phyloP scores from a whole-genome alignment of 108 stramenopile genomes.

The Cyclostephanos tholiformis region DNA sequence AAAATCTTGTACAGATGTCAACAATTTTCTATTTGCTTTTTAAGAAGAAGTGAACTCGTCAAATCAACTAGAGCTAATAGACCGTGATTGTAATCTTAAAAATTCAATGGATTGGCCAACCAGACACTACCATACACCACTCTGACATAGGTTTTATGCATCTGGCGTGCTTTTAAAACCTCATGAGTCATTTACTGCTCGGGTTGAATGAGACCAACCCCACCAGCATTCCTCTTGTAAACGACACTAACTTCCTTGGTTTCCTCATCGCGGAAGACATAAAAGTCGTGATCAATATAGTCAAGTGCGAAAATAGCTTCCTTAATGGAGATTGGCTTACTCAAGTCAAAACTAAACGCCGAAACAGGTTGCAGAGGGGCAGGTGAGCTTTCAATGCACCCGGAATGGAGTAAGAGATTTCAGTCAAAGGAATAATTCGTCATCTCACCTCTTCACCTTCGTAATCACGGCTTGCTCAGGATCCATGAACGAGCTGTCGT shows the following conservation, averaged over 20 bases:
- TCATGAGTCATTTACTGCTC: slow-evolving; percentile 25
- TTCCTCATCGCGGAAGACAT: slow-evolving; percentile 84
- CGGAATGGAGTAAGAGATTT: neutral
- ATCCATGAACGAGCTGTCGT: slow-evolving; percentile 58
- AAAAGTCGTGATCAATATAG: slow-evolving; percentile 93
- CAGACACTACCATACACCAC: no score
- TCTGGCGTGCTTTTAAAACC: neutral
- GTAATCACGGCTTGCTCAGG: slow-evolving; percentile 76
- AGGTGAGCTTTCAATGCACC: neutral
- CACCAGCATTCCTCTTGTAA: slow-evolving; percentile 92
- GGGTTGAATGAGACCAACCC: slow-evolving; percentile 84
- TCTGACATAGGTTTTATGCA: neutral
- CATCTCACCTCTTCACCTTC: slow-evolving; percentile 64
- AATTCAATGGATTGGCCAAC: neutral
- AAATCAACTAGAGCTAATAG: neutral
- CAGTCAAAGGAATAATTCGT: slow-evolving; percentile 1
- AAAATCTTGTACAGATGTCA: no score
- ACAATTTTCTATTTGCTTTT: no score
- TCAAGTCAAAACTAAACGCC: slow-evolving; percentile 69
- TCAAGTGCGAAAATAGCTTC: slow-evolving; percentile 92
- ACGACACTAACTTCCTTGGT: slow-evolving; percentile 80
- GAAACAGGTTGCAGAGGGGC: neutral
- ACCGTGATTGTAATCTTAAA: neutral
- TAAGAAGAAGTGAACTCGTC: neutral
- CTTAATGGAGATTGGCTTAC: slow-evolving; percentile 72